These are phyloP conservation scores for Exserohilum rostratum DNA, from an alignment of 2,329 filamentous ascomycete species.

Conservation along the genomic window DNA sequence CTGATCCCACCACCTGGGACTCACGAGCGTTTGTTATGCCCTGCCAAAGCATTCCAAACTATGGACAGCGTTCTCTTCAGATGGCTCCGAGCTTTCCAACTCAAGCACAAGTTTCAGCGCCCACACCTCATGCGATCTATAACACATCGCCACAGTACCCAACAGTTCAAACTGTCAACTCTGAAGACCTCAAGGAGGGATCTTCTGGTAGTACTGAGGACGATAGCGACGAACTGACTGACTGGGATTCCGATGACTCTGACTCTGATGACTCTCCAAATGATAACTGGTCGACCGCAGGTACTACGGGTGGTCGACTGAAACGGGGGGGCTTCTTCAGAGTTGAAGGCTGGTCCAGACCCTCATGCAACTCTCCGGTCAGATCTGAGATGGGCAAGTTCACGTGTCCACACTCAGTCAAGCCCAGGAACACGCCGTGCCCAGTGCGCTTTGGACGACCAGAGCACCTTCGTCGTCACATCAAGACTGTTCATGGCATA, in stretches of 20 bases:
- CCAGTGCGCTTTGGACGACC: constrained; percentile 19
- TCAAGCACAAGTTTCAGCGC: background rate
- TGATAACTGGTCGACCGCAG: background rate
- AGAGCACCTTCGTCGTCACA: constrained; percentile 33
- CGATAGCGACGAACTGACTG: constrained; percentile 1
- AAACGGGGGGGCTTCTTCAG: constrained; percentile 14
- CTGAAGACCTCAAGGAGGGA: background rate
- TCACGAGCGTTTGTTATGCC: constrained; percentile 4
- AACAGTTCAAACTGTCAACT: background rate
- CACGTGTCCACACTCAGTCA: constrained; percentile 4
- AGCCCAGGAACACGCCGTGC: constrained; percentile 5
- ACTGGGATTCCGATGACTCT: background rate
- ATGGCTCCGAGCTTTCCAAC: background rate
- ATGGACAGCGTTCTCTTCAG: constrained; percentile 3
- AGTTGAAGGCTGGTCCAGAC: constrained; percentile 19
- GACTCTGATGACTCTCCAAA: background rate
- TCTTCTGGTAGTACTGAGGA: background rate
- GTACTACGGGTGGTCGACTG: background rate
- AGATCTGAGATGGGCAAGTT: constrained; percentile 14
- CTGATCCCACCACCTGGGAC: constrained; percentile 3
- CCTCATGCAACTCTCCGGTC: constrained; percentile 1
- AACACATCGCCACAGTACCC: background rate
- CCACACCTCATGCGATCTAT: background rate
- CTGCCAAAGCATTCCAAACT: background rate
- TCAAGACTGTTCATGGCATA: constrained; percentile 23